Percentiles rank a stretch among this genome's conserved stretches.
phyloP scores from a whole-genome alignment of 345 rosid species.

The Lumnitzera littorea region DNA sequence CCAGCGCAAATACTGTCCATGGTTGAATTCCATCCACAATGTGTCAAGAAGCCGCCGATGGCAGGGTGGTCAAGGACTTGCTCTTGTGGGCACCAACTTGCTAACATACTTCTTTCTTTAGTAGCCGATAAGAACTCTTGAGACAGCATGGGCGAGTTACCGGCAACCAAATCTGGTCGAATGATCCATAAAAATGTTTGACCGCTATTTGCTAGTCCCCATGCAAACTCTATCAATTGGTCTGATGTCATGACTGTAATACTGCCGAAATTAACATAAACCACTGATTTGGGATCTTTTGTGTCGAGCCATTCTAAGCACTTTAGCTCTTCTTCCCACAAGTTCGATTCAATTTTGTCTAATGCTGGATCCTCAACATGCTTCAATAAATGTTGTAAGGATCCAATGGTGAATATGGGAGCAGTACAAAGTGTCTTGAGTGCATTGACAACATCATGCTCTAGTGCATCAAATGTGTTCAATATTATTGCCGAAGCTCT shows the following conservation, averaged over 20 bases:
- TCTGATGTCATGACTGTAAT: constrained; percentile 15
- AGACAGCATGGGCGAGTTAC: constrained; percentile 1
- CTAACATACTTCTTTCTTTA: neutral
- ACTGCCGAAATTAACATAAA: constrained; percentile 4
- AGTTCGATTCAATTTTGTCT: constrained; percentile 1
- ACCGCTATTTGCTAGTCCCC: constrained; percentile 13
- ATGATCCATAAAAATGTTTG: constrained; percentile 9
- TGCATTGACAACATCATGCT: neutral
- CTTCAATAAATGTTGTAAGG: neutral
- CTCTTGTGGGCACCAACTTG: constrained; percentile 3
- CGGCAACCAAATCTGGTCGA: constrained; percentile 9
- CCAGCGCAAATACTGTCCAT: no score
- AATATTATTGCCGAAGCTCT: constrained; percentile 3
- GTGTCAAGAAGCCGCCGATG: neutral
- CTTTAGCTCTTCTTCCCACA: constrained; percentile 24
- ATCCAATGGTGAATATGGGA: neutral
- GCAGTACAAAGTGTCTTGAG: neutral
- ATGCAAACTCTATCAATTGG: constrained; percentile 22
- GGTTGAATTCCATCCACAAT: no score
- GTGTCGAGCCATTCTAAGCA: constrained; percentile 25
- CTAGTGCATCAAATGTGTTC: neutral
- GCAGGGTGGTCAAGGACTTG: neutral
- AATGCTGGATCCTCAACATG: neutral
- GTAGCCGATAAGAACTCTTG: constrained; percentile 4
- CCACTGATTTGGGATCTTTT: constrained; percentile 16